Percentiles rank a stretch among this genome's conserved stretches.
These are phyloP conservation scores for Rhodotorula diobovata DNA, from an alignment of 768 basidiomycete genomes.

Conservation along the genomic window DNA sequence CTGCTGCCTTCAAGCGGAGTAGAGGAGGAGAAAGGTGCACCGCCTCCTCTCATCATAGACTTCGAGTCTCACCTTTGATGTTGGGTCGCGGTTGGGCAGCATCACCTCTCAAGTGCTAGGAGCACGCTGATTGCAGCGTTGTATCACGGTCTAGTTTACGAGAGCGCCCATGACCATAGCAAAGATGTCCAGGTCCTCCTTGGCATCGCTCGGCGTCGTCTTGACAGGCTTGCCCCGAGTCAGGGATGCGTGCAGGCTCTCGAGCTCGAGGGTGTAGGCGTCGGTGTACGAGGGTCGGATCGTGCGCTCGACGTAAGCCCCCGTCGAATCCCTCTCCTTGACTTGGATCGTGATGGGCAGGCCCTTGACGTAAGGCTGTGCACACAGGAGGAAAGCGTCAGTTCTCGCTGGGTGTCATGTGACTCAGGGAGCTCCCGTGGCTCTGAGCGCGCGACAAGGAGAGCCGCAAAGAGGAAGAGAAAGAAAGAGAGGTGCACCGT, in stretches of 20 bases:
- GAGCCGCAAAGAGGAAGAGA: not conserved
- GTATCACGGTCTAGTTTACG: slow-evolving; percentile 17
- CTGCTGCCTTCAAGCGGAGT: too few species aligned
- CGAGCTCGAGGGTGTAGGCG: slow-evolving; percentile 44
- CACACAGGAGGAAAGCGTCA: not conserved
- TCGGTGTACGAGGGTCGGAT: slow-evolving; percentile 44
- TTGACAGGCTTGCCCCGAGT: slow-evolving; percentile 39
- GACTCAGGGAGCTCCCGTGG: not conserved
- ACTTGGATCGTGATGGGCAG: slow-evolving; percentile 43
- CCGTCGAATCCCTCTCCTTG: slow-evolving; percentile 27
- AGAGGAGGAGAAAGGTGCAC: not conserved
- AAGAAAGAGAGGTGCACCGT: slow-evolving; percentile 10
- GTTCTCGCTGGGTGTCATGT: not conserved
- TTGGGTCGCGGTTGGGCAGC: too few species aligned
- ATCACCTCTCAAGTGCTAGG: too few species aligned
- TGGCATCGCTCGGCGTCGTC: slow-evolving; percentile 43
- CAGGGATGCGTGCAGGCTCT: slow-evolving; percentile 41
- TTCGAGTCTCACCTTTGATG: too few species aligned
- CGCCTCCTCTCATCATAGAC: not conserved
- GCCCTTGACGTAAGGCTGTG: slow-evolving; percentile 45
- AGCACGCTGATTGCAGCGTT: too few species aligned
- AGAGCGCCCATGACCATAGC: slow-evolving; percentile 44
- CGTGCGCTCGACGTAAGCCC: slow-evolving; percentile 39
- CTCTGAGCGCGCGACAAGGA: not conserved
- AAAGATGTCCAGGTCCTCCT: slow-evolving; percentile 41